These are phyloP conservation scores for Tetrapisispora pingtungensis DNA, from an alignment of 805 yeast genomes.

Conservation along the genomic window DNA sequence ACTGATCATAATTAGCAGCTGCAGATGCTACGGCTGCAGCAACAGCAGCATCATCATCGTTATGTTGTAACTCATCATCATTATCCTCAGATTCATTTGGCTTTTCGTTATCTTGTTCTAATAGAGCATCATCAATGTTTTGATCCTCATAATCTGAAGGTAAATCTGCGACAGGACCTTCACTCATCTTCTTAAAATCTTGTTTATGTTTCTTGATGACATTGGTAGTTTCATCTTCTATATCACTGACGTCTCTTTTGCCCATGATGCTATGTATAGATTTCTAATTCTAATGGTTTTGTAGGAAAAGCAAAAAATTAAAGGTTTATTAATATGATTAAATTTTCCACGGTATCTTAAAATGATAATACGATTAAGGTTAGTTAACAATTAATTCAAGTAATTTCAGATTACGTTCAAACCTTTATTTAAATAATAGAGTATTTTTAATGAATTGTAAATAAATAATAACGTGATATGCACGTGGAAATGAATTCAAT, in stretches of 20 bases:
- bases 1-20: conserved; percentile 19
- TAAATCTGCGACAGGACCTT: background rate
- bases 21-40: conserved; percentile 21
- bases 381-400: too few species aligned
- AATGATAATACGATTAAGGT: too few species aligned
- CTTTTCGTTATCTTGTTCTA: conserved; percentile 5
- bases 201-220: conserved; percentile 1
- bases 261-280: too few species aligned
- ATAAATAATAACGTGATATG: conserved; percentile 20
- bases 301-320: too few species aligned
- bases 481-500: conserved; percentile 18
- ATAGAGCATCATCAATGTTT: conserved; percentile 26
- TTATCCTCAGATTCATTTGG: conserved; percentile 4
- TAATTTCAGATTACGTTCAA: too few species aligned
- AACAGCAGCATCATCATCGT: conserved; percentile 9
- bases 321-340: too few species aligned
- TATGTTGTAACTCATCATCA: conserved; percentile 2
- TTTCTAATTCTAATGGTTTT: too few species aligned
- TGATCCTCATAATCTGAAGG: conserved; percentile 12
- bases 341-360: too few species aligned
- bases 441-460: background rate
- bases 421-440: too few species aligned
- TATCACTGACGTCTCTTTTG: background rate
- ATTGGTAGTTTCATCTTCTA: background rate
- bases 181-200: conserved; percentile 1